Percentiles rank a stretch among this genome's conserved stretches.
Evolutionary conservation across 2,329 filamentous ascomycete genomes (phyloP).

Genomic region (Aspergillus novofumigatus): DNA sequence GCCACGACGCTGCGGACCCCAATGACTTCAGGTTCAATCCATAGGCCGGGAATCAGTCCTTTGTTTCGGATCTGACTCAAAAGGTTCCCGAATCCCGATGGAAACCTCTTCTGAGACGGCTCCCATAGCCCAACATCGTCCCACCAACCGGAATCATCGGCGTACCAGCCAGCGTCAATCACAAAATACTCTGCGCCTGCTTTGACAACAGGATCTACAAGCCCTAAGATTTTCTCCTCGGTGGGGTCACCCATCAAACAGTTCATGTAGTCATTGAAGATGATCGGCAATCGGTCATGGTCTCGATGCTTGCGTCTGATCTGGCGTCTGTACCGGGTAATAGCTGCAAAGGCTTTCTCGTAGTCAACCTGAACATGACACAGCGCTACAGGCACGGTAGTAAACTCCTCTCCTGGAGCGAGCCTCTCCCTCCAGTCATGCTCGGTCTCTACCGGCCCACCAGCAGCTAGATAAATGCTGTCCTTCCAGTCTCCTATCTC

Average conservation of each 20-base stretch:
- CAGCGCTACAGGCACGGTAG: constrained; percentile 21
- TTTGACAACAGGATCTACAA: constrained; percentile 24
- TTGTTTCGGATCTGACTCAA: constrained; percentile 20
- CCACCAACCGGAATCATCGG: constrained; percentile 36
- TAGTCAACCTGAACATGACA: constrained; percentile 17
- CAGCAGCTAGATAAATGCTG: constrained; percentile 26
- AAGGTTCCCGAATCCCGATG: constrained; percentile 25
- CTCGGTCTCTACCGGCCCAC: constrained; percentile 23
- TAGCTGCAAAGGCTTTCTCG: constrained; percentile 21
- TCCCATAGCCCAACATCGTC: constrained; percentile 35
- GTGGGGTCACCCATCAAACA: constrained; percentile 38
- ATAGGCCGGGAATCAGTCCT: constrained; percentile 30
- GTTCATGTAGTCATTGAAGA: constrained; percentile 42
- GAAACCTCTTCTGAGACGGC: constrained; percentile 30
- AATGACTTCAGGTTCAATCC: constrained; percentile 37
- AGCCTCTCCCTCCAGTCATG: constrained; percentile 27
- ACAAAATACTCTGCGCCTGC: constrained; percentile 35
- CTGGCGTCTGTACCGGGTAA: constrained; percentile 28
- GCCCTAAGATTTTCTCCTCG: constrained; percentile 29
- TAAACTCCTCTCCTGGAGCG: constrained; percentile 20
- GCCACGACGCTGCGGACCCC: constrained; percentile 27
- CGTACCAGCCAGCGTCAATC: constrained; percentile 37
- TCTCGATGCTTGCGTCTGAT: constrained; percentile 29
- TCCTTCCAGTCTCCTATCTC: constrained; percentile 35
- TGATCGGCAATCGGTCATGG: constrained; percentile 25